Conservation (phyloP, 306 rosid genomes). For the Lithocarpus polystachyus region DNA sequence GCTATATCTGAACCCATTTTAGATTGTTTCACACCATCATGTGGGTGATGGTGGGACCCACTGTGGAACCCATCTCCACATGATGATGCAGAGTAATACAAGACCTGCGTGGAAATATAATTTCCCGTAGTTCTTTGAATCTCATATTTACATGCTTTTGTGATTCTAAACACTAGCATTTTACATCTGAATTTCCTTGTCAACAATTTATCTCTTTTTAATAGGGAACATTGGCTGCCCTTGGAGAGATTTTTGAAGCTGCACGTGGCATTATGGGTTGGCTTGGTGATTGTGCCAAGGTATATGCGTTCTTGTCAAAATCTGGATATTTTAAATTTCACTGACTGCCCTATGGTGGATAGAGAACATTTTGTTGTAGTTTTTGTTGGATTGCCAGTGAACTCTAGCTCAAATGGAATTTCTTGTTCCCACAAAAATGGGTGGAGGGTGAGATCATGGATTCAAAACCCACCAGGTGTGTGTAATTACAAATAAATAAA, state of each 20-base stretch:
- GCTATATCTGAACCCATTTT: too few species aligned
- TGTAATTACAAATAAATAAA: not conserved
- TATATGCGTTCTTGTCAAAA: conserved; percentile 19
- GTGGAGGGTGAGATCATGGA: too few species aligned
- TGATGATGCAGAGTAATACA: not conserved
- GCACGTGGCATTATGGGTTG: conserved; percentile 82
- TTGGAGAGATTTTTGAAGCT: conserved; percentile 87
- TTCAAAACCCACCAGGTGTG: not conserved
- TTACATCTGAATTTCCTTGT: not conserved
- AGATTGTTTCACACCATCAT: not conserved
- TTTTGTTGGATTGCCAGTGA: too few species aligned
- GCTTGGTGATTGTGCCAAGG: conserved; percentile 95
- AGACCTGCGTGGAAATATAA: not conserved
- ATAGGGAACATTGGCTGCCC: conserved; percentile 88
- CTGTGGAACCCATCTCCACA: not conserved
- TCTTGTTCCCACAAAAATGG: too few species aligned
- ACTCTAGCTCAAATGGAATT: too few species aligned
- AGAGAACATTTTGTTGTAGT: conserved; percentile 1
- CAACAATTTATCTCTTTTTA: conserved; percentile 10
- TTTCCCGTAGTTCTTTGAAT: not conserved
- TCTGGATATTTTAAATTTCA: conserved; percentile 10
- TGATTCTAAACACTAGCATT: not conserved
- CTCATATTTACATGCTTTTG: not conserved
- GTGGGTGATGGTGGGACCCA: not conserved
- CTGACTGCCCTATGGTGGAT: conserved; percentile 1